Conservation (phyloP, 768 basidiomycete species). For the Mycena pura region DNA sequence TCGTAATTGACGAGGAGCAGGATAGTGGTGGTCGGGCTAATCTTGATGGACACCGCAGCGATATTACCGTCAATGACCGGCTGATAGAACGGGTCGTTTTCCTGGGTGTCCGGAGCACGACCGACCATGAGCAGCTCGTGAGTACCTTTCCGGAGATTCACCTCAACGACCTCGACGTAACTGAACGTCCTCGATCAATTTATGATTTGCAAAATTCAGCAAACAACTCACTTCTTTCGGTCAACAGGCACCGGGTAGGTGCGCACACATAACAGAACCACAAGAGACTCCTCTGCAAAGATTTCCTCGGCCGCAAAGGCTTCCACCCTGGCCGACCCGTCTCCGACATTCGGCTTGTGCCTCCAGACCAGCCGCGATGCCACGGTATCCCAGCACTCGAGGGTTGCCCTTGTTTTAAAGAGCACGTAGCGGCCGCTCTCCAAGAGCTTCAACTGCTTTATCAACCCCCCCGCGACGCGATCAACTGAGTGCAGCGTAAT, state of each 20-base stretch:
- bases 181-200: not conserved
- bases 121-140: not conserved
- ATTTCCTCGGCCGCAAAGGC: constrained; percentile 14
- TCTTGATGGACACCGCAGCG: not conserved
- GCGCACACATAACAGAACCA: not conserved
- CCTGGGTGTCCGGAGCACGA: not conserved
- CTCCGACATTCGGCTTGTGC: not conserved
- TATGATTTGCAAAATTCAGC: no score
- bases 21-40: not conserved
- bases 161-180: not conserved
- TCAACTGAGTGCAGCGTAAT: not conserved
- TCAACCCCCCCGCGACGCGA: not conserved
- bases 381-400: constrained; percentile 20
- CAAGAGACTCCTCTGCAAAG: not conserved
- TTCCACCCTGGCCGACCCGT: not conserved
- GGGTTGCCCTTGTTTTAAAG: not conserved
- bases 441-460: constrained; percentile 2
- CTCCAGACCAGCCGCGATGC: constrained; percentile 10
- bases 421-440: constrained; percentile 11
- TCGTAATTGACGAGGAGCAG: constrained; percentile 5
- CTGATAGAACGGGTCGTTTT: not conserved
- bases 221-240: constrained; percentile 3
- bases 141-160: not conserved
- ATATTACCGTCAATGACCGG: not conserved
- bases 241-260: not conserved